phyloP scores from a whole-genome alignment of 805 yeast species.

The Diddensiella transvaalensis region DNA sequence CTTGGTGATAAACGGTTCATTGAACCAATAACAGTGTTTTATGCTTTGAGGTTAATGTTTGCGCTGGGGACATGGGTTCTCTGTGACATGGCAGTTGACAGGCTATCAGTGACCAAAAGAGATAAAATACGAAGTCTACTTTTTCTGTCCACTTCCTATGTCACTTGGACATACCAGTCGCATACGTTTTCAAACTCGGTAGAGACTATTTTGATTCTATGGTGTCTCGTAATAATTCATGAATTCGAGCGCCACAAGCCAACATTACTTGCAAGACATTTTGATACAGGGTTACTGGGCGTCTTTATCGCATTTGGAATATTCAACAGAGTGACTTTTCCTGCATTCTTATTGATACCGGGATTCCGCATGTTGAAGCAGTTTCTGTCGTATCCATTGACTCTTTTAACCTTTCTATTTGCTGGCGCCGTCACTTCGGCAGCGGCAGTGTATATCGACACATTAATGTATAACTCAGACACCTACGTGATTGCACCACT shows the following conservation, averaged over 20 bases:
- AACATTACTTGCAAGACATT: constrained; percentile 28
- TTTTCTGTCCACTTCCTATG: constrained; percentile 54
- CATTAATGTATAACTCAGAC: constrained; percentile 38
- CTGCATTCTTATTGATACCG: constrained; percentile 71
- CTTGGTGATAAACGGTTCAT: constrained; percentile 27
- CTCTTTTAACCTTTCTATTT: constrained; percentile 32
- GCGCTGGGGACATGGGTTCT: constrained; percentile 37
- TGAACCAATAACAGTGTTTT: constrained; percentile 51
- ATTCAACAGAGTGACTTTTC: constrained; percentile 83
- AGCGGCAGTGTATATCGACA: constrained; percentile 50
- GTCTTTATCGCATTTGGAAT: constrained; percentile 57
- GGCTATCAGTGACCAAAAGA: constrained; percentile 46
- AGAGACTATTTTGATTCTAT: constrained; percentile 54
- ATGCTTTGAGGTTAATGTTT: constrained; percentile 49
- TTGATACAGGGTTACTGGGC: constrained; percentile 46
- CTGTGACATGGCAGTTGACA: constrained; percentile 42
- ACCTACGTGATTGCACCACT: constrained; percentile 59
- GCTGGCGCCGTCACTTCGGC: constrained; percentile 39
- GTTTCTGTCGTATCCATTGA: constrained; percentile 36
- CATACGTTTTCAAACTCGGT: constrained; percentile 88
- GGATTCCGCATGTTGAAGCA: constrained; percentile 43
- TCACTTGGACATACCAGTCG: constrained; percentile 74
- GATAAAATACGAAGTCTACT: constrained; percentile 41
- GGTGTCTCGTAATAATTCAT: constrained; percentile 49
- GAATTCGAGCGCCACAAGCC: constrained; percentile 28